Evolutionary conservation across 345 rosid genomes (phyloP).

Genomic region (Populus alba): DNA sequence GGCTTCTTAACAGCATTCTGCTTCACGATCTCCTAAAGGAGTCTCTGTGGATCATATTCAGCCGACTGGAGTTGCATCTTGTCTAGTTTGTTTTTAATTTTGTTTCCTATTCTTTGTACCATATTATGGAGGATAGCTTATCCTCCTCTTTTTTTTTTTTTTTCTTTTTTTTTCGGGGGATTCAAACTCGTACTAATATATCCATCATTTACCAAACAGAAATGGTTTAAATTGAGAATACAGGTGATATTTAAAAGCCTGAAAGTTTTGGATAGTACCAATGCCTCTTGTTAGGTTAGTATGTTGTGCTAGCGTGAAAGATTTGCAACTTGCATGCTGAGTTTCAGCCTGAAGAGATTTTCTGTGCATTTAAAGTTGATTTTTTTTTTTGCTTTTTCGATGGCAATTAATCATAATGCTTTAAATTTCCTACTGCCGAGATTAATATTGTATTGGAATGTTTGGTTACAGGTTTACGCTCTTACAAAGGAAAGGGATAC

Average conservation of each 20-base stretch:
- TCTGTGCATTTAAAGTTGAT: neutral
- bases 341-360: neutral
- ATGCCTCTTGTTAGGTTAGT: neutral
- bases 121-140: neutral
- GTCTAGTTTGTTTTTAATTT: neutral
- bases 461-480: constrained; percentile 72
- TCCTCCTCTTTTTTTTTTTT: neutral
- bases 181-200: neutral
- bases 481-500: constrained; percentile 98
- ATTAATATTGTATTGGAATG: constrained; percentile 6
- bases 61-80: neutral
- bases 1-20: neutral
- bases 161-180: neutral
- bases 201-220: neutral
- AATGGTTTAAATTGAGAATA: neutral
- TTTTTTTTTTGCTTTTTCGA: neutral
- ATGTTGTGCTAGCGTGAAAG: neutral
- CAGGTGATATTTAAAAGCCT: neutral
- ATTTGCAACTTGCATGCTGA: neutral
- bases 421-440: neutral
- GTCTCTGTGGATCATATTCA: neutral
- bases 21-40: neutral
- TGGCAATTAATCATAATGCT: neutral
- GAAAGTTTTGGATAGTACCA: neutral
- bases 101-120: neutral